Evolutionary conservation across 2,329 filamentous ascomycete species (phyloP), one percentile per base, ranked within the genome.

Genomic region (Fusarium anguioides): DNA sequence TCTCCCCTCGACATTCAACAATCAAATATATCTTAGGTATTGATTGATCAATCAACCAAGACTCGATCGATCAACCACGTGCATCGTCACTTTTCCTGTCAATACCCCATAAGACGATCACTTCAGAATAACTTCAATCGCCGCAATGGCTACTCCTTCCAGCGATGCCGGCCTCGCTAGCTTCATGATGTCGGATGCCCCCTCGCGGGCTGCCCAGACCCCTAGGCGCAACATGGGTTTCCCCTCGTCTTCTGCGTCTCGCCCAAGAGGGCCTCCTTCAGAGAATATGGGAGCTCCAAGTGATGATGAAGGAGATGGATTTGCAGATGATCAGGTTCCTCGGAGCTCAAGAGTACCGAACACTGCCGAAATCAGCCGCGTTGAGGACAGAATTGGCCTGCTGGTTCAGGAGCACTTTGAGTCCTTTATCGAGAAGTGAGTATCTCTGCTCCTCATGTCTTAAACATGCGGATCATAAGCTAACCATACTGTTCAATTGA

Each of bases 371-470:
- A 86, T 96, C 29, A 88, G 91, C 8, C 86, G 87, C 58, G 91
- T 95, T 8, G 89, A 93, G 66, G 93, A 96, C 78, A 86, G 86
- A 59, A 90, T 93, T 47, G 92, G 91, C 64, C 84, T 92, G 67
- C 87, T 90, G 52, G 86, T 95, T 24, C 91, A 93, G 75, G 84
- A 90, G 55, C 87, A 90, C 57, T 96, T 96, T 75, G 90, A 94
- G 78, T 85, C 86, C 68, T 96, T 96, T 75, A 86, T 96, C 24
- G 91, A 96, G 75, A 87, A 85, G 91, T 94, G 76, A 74, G 85
- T 67, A 51, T 35, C 18, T 39, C 24, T 29, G 2, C 29, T 31
- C 29, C 14, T 31, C 14, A 29, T 29, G 11, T 27, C 5, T 12
- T n/a, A 9, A 9, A 42, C 4, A 18, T 9, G 12, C 14, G 5